Evolutionary conservation across 495 filamentous ascomycete genomes (phyloP), one percentile per base, ranked within the genome.

Genomic region (Staphylotrichum longicolle): DNA sequence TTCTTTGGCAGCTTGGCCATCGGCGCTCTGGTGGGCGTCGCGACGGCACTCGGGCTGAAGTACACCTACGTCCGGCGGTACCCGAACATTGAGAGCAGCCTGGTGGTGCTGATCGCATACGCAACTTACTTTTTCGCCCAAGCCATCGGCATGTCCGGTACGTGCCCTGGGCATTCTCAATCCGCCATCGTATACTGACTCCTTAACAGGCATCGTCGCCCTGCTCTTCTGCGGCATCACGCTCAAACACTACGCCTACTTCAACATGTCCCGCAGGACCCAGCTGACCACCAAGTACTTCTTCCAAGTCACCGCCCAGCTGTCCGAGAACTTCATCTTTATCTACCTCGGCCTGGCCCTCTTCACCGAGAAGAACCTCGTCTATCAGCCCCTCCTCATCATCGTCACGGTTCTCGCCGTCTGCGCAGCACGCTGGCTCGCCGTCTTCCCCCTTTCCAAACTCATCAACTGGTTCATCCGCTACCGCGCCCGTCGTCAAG

Each of bases 251-350:
- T 98, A 98, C 69, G 94, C 94, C 46, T 98, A 98, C 78, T 97
- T 96, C 79, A 98, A 98, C 77, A 98, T 98, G 94, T 98, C 94
- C 35, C 88, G 94, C 47, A 88, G 94, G 47, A 96, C 95, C 27
- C 94, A 98, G 70, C 84, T 98, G 67, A 97, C 94, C 15, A 98
- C 95, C 57, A 98, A 98, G 73, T 98, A 96, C 77, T 83, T 96
- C 33, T 98, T 98, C 78, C 90, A 94, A 74, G 87, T 96, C 53
- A 86, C 95, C 61, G 90, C 95, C 5, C 95, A 98, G 73, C 78
- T 98, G 42, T 94, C 93, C 0, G 94, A 98, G 77, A 98, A 98
- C 75, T 98, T 98, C 65, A 98, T 98, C 69, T 98, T 98, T 78
- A 98, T 98, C 74, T 98, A 98, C 70, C 84, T 98, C 2, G 94